A percentile compares a stretch with the other conserved stretches of the same genome.
Evolutionary conservation across 1,139 yeast genomes (phyloP).

Genomic region (Komagataea norvegica): DNA sequence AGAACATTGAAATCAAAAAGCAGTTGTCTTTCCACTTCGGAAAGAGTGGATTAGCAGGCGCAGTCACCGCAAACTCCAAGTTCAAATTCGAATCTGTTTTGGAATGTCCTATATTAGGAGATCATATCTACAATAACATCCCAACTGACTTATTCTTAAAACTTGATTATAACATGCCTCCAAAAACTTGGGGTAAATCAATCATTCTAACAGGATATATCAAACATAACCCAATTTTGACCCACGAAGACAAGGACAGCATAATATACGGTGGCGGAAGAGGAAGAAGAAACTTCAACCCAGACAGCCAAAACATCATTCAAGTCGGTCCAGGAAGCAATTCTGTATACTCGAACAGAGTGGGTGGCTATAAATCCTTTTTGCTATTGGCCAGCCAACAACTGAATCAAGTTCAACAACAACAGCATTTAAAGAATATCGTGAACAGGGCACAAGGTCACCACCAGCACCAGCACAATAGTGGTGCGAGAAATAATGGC

Average conservation of each 20-base stretch:
- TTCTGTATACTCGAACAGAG: constrained; percentile 18
- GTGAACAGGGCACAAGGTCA: constrained; percentile 10
- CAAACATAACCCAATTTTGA: constrained; percentile 55
- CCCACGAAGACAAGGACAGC: constrained; percentile 65
- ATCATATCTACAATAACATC: constrained; percentile 48
- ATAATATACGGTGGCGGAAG: constrained; percentile 38
- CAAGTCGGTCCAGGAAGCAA: constrained; percentile 24
- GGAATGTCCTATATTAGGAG: constrained; percentile 54
- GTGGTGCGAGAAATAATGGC: no score
- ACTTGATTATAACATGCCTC: constrained; percentile 57
- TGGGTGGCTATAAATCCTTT: constrained; percentile 25
- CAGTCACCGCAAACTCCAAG: constrained; percentile 39
- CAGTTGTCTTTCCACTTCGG: constrained; percentile 42
- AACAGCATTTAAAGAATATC: constrained; percentile 12
- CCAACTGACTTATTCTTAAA: constrained; percentile 52
- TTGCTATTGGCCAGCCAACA: constrained; percentile 16
- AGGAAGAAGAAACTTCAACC: constrained; percentile 16
- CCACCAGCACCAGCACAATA: no score
- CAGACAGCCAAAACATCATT: constrained; percentile 16
- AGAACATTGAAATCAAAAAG: constrained; percentile 20
- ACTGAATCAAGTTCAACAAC: constrained; percentile 15
- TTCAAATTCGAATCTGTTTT: constrained; percentile 47
- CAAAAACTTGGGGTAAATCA: constrained; percentile 59
- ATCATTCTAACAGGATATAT: constrained; percentile 80
- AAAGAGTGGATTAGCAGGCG: constrained; percentile 65